Evolutionary conservation across 768 basidiomycete species (phyloP).

Genomic region (Myochromella boudieri): DNA sequence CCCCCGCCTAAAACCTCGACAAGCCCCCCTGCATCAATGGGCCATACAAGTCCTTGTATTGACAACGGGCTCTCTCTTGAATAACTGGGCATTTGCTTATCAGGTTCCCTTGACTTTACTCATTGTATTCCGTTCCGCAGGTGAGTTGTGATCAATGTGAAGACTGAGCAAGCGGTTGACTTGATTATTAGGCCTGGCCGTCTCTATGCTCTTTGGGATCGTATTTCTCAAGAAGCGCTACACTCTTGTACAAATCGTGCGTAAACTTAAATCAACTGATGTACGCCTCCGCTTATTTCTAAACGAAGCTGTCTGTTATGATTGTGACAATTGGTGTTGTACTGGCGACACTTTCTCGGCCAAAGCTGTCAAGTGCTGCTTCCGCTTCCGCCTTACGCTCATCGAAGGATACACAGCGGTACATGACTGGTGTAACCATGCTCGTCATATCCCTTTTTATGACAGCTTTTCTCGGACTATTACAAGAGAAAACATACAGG

Average conservation of each 20-base stretch:
- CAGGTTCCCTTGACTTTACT: conserved; percentile 75
- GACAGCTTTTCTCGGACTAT: conserved; percentile 65
- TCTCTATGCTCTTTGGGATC: conserved; percentile 75
- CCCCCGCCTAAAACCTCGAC: conserved; percentile 61
- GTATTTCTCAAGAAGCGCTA: conserved; percentile 61
- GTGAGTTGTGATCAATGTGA: conserved; percentile 39
- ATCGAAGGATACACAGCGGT: conserved; percentile 41
- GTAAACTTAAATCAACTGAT: conserved; percentile 19
- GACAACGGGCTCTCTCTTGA: conserved; percentile 66
- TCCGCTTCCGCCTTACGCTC: conserved; percentile 19
- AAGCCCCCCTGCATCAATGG: conserved; percentile 72
- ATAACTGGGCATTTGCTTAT: conserved; percentile 81
- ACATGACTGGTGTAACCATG: conserved; percentile 68
- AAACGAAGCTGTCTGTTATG: conserved; percentile 55
- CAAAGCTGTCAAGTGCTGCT: conserved; percentile 23
- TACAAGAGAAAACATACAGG: conserved; percentile 77
- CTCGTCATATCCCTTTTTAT: conserved; percentile 65
- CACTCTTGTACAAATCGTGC: conserved; percentile 58
- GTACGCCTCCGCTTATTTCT: not conserved
- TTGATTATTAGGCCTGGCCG: conserved; percentile 56
- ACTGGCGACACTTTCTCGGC: conserved; percentile 68
- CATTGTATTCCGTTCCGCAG: conserved; percentile 85
- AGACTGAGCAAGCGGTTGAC: not conserved
- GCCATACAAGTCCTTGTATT: conserved; percentile 68
- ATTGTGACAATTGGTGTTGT: conserved; percentile 71